Conservation (phyloP, 345 rosid species). For the Populus alba region DNA sequence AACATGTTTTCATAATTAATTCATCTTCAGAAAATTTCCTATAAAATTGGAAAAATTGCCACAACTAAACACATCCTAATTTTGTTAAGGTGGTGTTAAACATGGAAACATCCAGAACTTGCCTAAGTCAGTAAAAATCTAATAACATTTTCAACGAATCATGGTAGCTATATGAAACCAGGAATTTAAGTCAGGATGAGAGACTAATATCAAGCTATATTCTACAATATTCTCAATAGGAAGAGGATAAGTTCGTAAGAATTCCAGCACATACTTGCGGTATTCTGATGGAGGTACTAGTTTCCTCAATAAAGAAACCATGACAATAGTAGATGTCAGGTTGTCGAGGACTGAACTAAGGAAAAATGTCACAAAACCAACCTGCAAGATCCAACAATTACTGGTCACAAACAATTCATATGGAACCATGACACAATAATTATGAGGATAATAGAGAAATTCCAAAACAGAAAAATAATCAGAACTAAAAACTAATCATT, state of each 20-base stretch:
- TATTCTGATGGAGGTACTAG: constrained; percentile 84
- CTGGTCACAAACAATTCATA: constrained; percentile 11
- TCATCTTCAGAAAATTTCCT: too few relatives aligned
- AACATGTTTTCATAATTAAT: too few relatives aligned
- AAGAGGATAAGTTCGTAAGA: neutral
- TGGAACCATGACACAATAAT: neutral
- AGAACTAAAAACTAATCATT: neutral
- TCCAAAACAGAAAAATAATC: neutral
- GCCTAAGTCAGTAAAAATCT: neutral
- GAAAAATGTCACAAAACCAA: constrained; percentile 90
- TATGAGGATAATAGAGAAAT: neutral
- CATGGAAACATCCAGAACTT: neutral
- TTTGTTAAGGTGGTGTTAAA: neutral
- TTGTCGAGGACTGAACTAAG: constrained; percentile 90
- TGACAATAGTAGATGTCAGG: constrained; percentile 89
- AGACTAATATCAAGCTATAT: neutral
- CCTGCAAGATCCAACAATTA: constrained; percentile 45
- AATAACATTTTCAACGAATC: neutral
- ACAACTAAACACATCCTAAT: neutral
- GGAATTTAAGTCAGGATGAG: neutral
- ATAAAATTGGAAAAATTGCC: neutral
- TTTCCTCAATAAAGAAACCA: constrained; percentile 92
- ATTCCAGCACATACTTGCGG: constrained; percentile 71
- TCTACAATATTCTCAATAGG: neutral
- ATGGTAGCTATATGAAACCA: neutral